These are phyloP conservation scores for Kitagawia praeruptora DNA, from an alignment of 129 eudicot species.

Conservation along the genomic window DNA sequence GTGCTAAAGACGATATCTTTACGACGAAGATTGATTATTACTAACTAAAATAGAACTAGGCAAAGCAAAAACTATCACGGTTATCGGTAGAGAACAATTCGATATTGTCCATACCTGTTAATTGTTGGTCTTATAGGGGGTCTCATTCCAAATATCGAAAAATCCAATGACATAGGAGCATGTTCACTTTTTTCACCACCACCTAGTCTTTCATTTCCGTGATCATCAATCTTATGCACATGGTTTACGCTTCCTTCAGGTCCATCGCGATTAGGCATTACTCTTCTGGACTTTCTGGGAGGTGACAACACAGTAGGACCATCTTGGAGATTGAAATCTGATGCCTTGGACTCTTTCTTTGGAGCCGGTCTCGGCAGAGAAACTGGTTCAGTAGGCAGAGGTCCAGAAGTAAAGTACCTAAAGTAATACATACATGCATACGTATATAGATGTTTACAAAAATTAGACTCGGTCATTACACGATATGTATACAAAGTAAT, in stretches of 20 bases:
- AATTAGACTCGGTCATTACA: background rate
- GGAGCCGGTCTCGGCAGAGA: conserved; percentile 83
- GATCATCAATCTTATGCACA: conserved; percentile 45
- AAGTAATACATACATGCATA: background rate
- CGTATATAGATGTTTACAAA: background rate
- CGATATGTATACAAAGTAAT: background rate
- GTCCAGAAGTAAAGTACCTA: conserved; percentile 85
- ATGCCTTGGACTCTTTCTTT: conserved; percentile 42
- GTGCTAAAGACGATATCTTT: background rate
- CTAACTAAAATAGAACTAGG: background rate
- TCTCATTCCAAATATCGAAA: conserved; percentile 60
- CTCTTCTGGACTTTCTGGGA: conserved; percentile 82
- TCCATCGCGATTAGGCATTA: conserved; percentile 77
- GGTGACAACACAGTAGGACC: conserved; percentile 88
- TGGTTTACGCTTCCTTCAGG: conserved; percentile 38
- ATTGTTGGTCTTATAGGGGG: conserved; percentile 92
- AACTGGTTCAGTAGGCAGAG: conserved; percentile 86
- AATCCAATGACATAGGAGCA: conserved; percentile 83
- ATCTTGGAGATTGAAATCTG: conserved; percentile 47
- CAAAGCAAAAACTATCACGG: background rate
- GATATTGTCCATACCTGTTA: conserved; percentile 54
- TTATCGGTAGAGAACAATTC: background rate
- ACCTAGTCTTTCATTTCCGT: conserved; percentile 45
- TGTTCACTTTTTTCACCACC: conserved; percentile 56
- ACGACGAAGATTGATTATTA: background rate